Evolutionary conservation across 176 grass and related monocot genomes (phyloP).

Genomic region (Elymus sibiricus): DNA sequence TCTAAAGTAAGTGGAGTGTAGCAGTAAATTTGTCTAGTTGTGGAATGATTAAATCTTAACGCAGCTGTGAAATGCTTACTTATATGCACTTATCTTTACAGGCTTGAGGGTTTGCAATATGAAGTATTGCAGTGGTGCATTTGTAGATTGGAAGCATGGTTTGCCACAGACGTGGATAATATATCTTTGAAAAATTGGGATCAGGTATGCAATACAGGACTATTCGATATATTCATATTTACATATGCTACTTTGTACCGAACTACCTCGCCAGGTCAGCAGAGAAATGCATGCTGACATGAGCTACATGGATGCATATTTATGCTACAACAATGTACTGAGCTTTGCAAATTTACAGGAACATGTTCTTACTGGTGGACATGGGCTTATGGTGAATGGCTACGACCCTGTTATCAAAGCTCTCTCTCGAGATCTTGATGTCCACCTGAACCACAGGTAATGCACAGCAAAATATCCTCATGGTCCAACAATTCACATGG

Average conservation of each 20-base stretch:
- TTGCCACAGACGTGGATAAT: conserved; percentile 81
- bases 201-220: conserved; percentile 51
- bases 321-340: neutral
- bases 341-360: conserved; percentile 58
- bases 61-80: neutral
- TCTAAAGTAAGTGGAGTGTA: conserved; percentile 55
- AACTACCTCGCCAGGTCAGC: neutral
- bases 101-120: conserved; percentile 70
- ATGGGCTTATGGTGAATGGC: conserved; percentile 97
- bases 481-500: conserved; percentile 1
- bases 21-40: neutral
- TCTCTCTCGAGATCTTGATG: conserved; percentile 79
- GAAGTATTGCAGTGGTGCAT: conserved; percentile 99
- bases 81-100: conserved; percentile 32
- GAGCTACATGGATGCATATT: neutral
- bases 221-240: neutral
- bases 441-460: conserved; percentile 89
- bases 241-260: neutral
- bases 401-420: conserved; percentile 97
- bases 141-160: conserved; percentile 98
- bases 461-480: neutral
- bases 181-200: conserved; percentile 98
- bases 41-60: neutral
- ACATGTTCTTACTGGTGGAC: conserved; percentile 96
- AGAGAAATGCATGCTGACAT: conserved; percentile 5